Evolutionary conservation across 129 eudicot species (phyloP).

Genomic region (Saposhnikovia divaricata): DNA sequence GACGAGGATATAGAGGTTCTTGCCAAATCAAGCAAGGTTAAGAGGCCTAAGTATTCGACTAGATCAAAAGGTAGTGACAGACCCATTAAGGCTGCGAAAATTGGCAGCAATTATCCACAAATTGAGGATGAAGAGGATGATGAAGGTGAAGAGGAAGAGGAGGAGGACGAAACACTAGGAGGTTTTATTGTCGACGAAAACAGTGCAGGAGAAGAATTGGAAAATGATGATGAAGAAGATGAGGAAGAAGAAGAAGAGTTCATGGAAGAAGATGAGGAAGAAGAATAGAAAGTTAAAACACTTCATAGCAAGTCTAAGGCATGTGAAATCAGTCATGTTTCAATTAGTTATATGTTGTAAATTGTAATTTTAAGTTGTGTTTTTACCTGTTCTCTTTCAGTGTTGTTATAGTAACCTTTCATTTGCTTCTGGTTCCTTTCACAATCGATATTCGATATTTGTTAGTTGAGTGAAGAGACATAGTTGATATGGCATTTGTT

Average conservation of each 20-base stretch:
- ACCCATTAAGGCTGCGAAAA: constrained; percentile 17
- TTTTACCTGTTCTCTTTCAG: not conserved
- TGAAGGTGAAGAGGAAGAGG: constrained; percentile 39
- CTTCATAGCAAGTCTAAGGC: not conserved
- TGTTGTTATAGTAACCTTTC: not conserved
- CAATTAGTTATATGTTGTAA: not conserved
- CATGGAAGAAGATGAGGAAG: constrained; percentile 51
- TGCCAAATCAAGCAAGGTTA: constrained; percentile 32
- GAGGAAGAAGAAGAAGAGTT: constrained; percentile 39
- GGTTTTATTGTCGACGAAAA: constrained; percentile 71
- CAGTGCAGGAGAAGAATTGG: constrained; percentile 28
- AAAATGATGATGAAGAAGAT: constrained; percentile 14
- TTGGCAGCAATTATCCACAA: constrained; percentile 9
- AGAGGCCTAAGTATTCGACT: constrained; percentile 51
- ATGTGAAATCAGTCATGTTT: not conserved
- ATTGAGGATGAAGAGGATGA: constrained; percentile 21
- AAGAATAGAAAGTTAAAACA: constrained; percentile 21
- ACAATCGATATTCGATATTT: not conserved
- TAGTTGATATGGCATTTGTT: not conserved
- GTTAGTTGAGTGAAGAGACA: not conserved
- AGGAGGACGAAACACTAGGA: constrained; percentile 61
- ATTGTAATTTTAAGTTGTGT: not conserved
- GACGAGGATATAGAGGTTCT: constrained; percentile 49
- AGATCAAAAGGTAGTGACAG: constrained; percentile 54
- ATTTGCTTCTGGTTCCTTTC: not conserved